Evolutionary conservation across 345 rosid genomes (phyloP).

Genomic region (Eutrema japonicum): DNA sequence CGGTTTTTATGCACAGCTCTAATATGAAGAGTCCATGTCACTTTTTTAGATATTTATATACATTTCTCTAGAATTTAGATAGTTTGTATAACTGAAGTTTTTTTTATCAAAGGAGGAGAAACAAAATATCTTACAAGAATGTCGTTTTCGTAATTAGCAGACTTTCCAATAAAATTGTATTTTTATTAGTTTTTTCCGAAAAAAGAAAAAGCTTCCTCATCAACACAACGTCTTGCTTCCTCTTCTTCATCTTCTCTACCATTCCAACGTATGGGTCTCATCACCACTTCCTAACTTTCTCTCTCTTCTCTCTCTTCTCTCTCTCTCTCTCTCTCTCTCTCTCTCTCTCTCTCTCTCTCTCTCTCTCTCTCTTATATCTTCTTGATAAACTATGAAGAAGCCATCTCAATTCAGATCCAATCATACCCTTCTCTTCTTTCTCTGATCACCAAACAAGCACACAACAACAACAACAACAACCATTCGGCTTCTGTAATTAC

Average conservation of each 20-base stretch:
- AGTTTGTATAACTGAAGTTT: conserved; percentile 38
- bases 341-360: conserved; percentile 16
- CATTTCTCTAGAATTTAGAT: conserved; percentile 11
- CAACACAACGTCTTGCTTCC: conserved; percentile 35
- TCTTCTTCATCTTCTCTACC: conserved; percentile 32
- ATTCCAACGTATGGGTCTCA: conserved; percentile 43
- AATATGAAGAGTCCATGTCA: neutral
- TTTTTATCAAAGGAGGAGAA: conserved; percentile 1
- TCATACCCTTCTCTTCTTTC: conserved; percentile 41
- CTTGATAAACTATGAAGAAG: conserved; percentile 38
- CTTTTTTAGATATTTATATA: conserved; percentile 9
- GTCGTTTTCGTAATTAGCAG: conserved; percentile 44
- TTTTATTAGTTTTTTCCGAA: neutral
- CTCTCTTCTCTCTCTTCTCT: conserved; percentile 33
- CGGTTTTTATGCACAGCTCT: too few species aligned
- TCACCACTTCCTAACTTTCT: conserved; percentile 36
- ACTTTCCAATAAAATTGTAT: conserved; percentile 7
- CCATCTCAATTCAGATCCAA: conserved; percentile 42
- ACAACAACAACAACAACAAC: conserved; percentile 10
- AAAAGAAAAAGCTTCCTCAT: conserved; percentile 32
- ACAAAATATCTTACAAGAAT: conserved; percentile 40
- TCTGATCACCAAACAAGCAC: conserved; percentile 21
- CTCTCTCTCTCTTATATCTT: conserved; percentile 32
- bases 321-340: conserved; percentile 17
- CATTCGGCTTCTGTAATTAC: conserved; percentile 20